Percentiles rank a stretch among this genome's conserved stretches.
Conservation (phyloP, 176 grass and related monocot genomes). For the Puya raimondii region DNA sequence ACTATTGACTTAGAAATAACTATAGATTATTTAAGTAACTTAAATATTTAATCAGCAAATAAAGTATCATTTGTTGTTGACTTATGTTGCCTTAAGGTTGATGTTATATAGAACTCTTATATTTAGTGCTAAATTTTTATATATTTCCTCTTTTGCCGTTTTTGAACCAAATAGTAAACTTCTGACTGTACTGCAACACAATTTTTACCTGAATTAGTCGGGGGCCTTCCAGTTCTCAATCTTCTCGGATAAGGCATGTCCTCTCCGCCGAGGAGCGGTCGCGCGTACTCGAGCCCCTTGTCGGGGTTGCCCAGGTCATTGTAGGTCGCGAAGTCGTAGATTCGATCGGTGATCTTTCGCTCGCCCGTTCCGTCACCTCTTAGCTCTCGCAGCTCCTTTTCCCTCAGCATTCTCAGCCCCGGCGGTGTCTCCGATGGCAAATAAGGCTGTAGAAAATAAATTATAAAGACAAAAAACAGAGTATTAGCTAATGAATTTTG, state of each 20-base stretch:
- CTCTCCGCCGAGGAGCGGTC: conserved; percentile 58
- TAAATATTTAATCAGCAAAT: too few relatives aligned
- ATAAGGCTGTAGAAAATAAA: conserved; percentile 38
- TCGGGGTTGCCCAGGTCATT: conserved; percentile 84
- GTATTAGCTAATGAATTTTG: background rate
- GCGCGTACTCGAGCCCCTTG: conserved; percentile 47
- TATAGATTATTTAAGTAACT: too few relatives aligned
- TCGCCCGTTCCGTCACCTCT: conserved; percentile 50
- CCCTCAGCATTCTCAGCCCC: conserved; percentile 53
- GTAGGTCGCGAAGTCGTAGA: conserved; percentile 70
- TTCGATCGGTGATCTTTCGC: conserved; percentile 41
- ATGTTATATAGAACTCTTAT: too few relatives aligned
- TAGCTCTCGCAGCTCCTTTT: conserved; percentile 41
- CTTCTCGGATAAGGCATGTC: conserved; percentile 71
- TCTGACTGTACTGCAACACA: background rate
- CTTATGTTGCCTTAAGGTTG: too few relatives aligned
- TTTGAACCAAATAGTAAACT: background rate
- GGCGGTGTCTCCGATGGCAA: conserved; percentile 71
- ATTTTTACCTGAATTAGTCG: conserved; percentile 43
- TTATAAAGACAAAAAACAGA: background rate
- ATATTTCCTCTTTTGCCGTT: too few relatives aligned
- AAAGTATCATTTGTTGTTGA: too few relatives aligned
- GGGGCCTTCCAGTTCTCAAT: conserved; percentile 48
- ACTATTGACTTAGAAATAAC: too few relatives aligned
- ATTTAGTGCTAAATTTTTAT: too few relatives aligned